A percentile compares a stretch with the other conserved stretches of the same genome.
phyloP scores from a whole-genome alignment of 1,284 basidiomycete species.

The Trichosporon sp. region DNA sequence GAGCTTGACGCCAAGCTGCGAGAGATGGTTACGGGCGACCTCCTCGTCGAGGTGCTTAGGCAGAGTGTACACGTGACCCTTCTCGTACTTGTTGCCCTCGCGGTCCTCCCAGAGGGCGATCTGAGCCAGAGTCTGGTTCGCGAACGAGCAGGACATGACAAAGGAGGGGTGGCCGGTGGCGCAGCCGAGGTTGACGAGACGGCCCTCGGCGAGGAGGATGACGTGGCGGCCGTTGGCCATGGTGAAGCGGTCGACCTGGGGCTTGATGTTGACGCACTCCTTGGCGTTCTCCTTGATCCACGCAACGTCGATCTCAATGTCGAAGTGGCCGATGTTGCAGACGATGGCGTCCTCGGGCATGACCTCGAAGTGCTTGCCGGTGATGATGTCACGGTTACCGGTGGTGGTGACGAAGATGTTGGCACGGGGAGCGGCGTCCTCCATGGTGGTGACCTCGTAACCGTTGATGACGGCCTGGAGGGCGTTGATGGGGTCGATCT shows the following conservation, averaged over 20 bases:
- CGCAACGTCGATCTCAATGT: slow-evolving; percentile 97
- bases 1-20: slow-evolving; percentile 88
- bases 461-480: slow-evolving; percentile 99
- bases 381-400: slow-evolving; percentile 98
- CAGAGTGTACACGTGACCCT: slow-evolving; percentile 90
- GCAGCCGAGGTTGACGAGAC: slow-evolving; percentile 96
- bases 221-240: slow-evolving; percentile 87
- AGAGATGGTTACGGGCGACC: slow-evolving; percentile 91
- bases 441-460: slow-evolving; percentile 98
- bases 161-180: slow-evolving; percentile 82
- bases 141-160: slow-evolving; percentile 99
- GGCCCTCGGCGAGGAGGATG: slow-evolving; percentile 95
- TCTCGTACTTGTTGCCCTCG: slow-evolving; percentile 60
- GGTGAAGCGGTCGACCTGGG: slow-evolving; percentile 97
- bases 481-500: slow-evolving; percentile 99
- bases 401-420: slow-evolving; percentile 99
- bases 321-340: slow-evolving; percentile 90
- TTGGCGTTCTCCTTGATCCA: slow-evolving; percentile 95
- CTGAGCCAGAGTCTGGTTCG: slow-evolving; percentile 97
- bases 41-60: slow-evolving; percentile 98
- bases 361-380: slow-evolving; percentile 79
- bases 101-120: slow-evolving; percentile 92
- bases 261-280: slow-evolving; percentile 87
- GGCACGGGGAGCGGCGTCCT: slow-evolving; percentile 80
- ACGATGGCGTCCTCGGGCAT: slow-evolving; percentile 99